Evolutionary conservation across 1,139 yeast genomes (phyloP), one percentile per base, ranked within the genome.

Genomic region (Groenewaldozyma sp.): DNA sequence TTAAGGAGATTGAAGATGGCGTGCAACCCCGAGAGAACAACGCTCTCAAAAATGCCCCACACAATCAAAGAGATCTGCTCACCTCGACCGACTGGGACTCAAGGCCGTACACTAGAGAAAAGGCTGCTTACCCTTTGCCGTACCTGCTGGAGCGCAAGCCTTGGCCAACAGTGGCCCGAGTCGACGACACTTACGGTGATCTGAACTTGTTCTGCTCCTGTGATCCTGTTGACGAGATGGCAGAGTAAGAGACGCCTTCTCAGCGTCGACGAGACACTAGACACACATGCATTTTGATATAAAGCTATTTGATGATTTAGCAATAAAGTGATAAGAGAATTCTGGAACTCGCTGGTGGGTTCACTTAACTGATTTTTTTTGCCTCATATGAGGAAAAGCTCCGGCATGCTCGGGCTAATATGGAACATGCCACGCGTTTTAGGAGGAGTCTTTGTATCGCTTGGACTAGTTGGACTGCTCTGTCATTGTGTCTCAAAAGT

Each of bases 131-230:
- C 62, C 97, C 98, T 43, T 68, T 86, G 48, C 76, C 81, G 17
- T 77, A 72, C 59, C 73, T 91, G 58, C 76, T 73, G 58, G 65
- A 68, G 28, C 71, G 79, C 60, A 91, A 91, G 64, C 83, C 88
- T 62, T 91, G 98, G 98, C 97, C 98, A 33, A 70, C 88, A 1
- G 95, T 87, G 35, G 74, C 95, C 13, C 76, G 97, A 62, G 72
- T 91, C 46, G 94, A 91, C 60, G 98, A 91, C 58, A 80, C 94
- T 9, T 88, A 80, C 56, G 98, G 98, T 49, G 98, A 91, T 61
- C 68, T 82, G 73, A 81, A 91, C 66, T 71, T 91, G 64, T 71
- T 88, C 65, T 91, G 98, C 67, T 87, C 95, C 24, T 91, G 98
- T 43, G 70, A 64, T 38, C 64, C 66, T 13, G 51, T 50, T 21